Evolutionary conservation across 1,139 yeast species (phyloP), one percentile per base, ranked within the genome.

Genomic region (Magnusiomyces starmeri): DNA sequence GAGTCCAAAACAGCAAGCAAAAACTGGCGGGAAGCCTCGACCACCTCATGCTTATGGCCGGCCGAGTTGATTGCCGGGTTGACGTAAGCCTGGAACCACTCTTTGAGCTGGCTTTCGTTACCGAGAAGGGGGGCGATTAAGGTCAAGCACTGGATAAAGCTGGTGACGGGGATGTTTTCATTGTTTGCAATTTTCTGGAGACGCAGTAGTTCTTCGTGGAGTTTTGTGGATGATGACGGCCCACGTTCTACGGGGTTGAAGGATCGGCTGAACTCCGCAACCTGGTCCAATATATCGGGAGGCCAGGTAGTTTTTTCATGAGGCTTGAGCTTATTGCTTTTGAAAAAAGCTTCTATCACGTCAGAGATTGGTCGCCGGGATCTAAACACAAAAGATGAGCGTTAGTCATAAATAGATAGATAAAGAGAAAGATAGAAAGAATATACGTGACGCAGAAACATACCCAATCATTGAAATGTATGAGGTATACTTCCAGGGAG

Each of bases 1-100:
- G 51, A 51, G 14, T 62, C 56, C 50, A 75, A 60, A 9, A 77
- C 65, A 2, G 65, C 64, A 18, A 62, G 54, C 14, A 83, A 62
- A 35, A 81, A 72, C 9, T 68, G 67, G 40, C 78, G 64, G 6
- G 82, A 61, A 39, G 72, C 70, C 8, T 66, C 66, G 0, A 79
- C 82, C 45, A 67, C 57, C 1, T 58, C 59, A 41, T 66, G 60
- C 43, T 59, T 58, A 46, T 66, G 73, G 2, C 85, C 84, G 0
- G 83, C 83, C 46, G 84, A 78, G 61, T 82, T 83, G 1, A 82
- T 69, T 0, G 85, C 83, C 0, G 82, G 78, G 22, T 69, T 69
- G 9, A 76, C 64, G 59, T 79, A 76, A n/a, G 76, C 70, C 44
- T 70, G 69, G 49, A 79, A 69, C 87, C 88, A 83, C 25, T 72